Evolutionary conservation across 2,329 filamentous ascomycete genomes (phyloP), one percentile per base, ranked within the genome.

Genomic region (Scedosporium aurantiacum): DNA sequence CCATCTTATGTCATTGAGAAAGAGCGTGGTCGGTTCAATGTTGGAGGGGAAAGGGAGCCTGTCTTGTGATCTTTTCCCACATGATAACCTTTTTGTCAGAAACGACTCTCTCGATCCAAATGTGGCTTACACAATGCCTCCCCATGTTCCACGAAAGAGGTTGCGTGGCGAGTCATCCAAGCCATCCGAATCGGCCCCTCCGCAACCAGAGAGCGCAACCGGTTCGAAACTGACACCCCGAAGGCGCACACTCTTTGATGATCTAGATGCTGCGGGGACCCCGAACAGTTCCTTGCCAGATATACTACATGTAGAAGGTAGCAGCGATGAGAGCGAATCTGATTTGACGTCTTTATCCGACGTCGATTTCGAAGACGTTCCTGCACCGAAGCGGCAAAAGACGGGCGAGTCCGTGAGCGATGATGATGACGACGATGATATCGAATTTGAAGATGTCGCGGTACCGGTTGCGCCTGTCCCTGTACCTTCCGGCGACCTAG

Each of bases 111-210:
- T 8, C 2, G 10, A 37, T 37, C 32, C 10, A 47, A 47, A 47
- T 21, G 21, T 12, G 6, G 6, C 21, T 27, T 32, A 58, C 60
- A 71, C 57, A 47, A 91, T 91, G 87, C 86, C 88, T 68, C 87
- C 88, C 25, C 75, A 82, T 65, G 78, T 89, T 16, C 79, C 85
- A 57, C 84, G 85, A 66, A 91, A 91, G 74, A 82, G 86, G 63
- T 67, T 84, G 66, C 82, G 79, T 63, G 32, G 70, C 57, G 68
- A 75, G 65, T 65, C 64, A n/a, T 62, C 69, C 23, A 66, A 64
- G 54, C 25, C 58, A 41, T 54, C 58, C n/a, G 28, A 32, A 8
- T 14, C 58, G 12, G 37, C 5, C 18, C 32, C 27, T 23, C 4
- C 43, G 8, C 23, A 54, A 40, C 18, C 60, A 54, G 55, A 25